Percentiles rank a stretch among this genome's conserved stretches.
phyloP scores from a whole-genome alignment of 352 stramenopile species.

The Globisporangium alternatum region DNA sequence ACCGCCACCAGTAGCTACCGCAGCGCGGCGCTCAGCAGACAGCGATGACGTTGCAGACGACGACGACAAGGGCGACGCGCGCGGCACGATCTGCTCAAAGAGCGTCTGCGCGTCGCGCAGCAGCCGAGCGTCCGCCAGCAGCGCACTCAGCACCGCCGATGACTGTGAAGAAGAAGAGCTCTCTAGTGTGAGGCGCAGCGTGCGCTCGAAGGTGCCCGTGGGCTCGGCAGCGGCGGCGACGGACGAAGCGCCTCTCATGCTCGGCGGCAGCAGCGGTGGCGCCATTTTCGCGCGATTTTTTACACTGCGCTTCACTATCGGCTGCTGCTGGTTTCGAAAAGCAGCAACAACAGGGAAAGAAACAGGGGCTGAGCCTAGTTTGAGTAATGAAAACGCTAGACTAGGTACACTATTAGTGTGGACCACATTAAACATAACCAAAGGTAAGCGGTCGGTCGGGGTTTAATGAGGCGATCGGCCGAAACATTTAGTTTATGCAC shows the following conservation, averaged over 20 bases:
- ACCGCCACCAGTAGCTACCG: not conserved
- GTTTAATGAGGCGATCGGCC: no score
- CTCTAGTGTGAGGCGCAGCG: slow-evolving; percentile 3
- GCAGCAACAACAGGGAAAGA: not conserved
- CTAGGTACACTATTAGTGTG: not conserved
- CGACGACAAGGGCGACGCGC: slow-evolving; percentile 3
- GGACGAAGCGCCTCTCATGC: not conserved
- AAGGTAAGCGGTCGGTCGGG: no score
- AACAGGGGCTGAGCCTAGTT: not conserved
- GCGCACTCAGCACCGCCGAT: not conserved
- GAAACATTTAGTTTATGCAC: no score
- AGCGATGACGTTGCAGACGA: not conserved
- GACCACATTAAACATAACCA: no score
- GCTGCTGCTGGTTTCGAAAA: not conserved
- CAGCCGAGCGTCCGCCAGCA: slow-evolving; percentile 21
- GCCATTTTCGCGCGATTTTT: slow-evolving; percentile 17
- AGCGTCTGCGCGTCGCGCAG: slow-evolving; percentile 33
- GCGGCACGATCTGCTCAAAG: slow-evolving; percentile 39
- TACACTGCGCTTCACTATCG: slow-evolving; percentile 7
- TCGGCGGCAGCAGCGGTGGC: not conserved
- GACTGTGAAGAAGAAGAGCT: not conserved
- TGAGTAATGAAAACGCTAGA: not conserved
- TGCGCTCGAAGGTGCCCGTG: not conserved
- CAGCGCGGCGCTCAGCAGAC: not conserved
- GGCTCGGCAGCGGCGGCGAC: not conserved